Base-by-base conservation (phyloP, 768 basidiomycete species). In the Neoboletus magnificus region DNA sequence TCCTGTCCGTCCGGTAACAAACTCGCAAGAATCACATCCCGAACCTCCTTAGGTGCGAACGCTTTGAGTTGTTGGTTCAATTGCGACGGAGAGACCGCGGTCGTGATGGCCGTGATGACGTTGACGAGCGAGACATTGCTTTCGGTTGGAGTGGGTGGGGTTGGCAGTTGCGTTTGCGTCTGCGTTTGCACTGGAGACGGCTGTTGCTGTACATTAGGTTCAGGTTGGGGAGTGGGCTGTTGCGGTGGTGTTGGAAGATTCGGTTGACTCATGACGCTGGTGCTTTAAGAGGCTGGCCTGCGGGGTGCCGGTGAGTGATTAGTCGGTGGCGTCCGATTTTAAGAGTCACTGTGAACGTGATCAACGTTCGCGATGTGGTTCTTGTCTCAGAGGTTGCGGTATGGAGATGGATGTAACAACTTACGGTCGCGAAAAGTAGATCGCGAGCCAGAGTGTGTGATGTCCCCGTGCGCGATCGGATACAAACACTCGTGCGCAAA, bases 1-100 rank as follows among this genome's bases (percentile, higher is more conserved):
- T 93, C 90, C 59, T 84, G 80, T 4, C 85, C 88, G 45, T 78
- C 77, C 0, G 79, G 66, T 8, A 89, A 65, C 12, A 76, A 57
- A 58, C 81, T 78, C 5, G 82, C 76, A 5, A 89, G 74, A 46
- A 85, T 73, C 16, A 74, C 65, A 22, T 88, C 86, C 30, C 81
- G 73, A 29, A 80, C 72, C 30, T 91, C 88, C 56, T 79, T 84
- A 7, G 82, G 73, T 8, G 81, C 73, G 15, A 74, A 74, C 46
- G 62, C 73, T 58, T 76, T 77, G 20, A 86, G 67, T 3, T 74
- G 72, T 50, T 77, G 71, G 58, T 78, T 78, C 36, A 85, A 63
- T 0, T 73, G 68, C 1, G 29, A 25, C 11, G 73, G 59, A 48
- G 71, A 77, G 43, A 67, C 71, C 0, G 77, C 64, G 5, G 74